A percentile compares a stretch with the other conserved stretches of the same genome.
Evolutionary conservation across 1,284 basidiomycete genomes (phyloP).

Genomic region (Cutaneotrichosporon curvatum): DNA sequence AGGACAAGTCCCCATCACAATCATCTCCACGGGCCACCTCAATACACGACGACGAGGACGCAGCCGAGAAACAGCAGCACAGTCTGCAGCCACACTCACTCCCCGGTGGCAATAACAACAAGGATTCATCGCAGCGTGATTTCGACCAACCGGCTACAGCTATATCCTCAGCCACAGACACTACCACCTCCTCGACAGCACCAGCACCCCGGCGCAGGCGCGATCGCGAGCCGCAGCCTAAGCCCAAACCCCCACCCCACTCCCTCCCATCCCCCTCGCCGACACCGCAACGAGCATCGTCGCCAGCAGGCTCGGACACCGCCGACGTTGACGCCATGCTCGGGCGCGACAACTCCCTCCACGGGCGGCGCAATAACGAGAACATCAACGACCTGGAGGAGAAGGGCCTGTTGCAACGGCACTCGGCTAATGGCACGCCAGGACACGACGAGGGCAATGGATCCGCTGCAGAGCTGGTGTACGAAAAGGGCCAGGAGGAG

Average conservation of each 20-base stretch:
- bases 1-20: too few species aligned
- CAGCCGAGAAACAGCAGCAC: not conserved
- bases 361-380: slow-evolving; percentile 32
- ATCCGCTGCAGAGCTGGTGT: not conserved
- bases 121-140: too few species aligned
- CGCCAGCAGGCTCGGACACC: too few species aligned
- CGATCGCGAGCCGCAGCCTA: not conserved
- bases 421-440: not conserved
- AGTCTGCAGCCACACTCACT: not conserved
- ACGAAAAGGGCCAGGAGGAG: slow-evolving; percentile 26
- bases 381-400: slow-evolving; percentile 37
- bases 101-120: too few species aligned
- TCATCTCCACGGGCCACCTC: too few species aligned
- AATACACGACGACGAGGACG: too few species aligned
- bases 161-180: not conserved
- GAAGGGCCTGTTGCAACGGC: slow-evolving; percentile 31
- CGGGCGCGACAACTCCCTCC: slow-evolving; percentile 9
- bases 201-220: not conserved
- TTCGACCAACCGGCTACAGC: not conserved
- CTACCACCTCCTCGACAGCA: not conserved
- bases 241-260: not conserved
- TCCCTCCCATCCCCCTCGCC: not conserved
- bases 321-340: slow-evolving; percentile 8
- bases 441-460: not conserved
- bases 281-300: too few species aligned